Evolutionary conservation across 345 rosid genomes (phyloP).

Genomic region (Citrus australasica): DNA sequence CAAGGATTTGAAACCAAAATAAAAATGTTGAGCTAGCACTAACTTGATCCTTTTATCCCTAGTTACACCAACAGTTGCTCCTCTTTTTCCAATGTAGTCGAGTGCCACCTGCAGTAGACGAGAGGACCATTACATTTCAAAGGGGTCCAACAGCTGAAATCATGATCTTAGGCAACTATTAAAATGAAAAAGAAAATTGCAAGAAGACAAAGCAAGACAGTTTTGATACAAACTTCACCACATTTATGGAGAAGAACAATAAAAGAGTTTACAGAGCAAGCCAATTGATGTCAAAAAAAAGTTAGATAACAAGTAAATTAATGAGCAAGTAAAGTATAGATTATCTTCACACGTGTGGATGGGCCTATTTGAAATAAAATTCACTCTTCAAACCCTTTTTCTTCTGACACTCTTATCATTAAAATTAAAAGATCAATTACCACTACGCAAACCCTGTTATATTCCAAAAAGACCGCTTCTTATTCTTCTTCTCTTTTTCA

Average conservation of each 20-base stretch:
- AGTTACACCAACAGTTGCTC: constrained; percentile 94
- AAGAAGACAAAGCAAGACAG: not conserved
- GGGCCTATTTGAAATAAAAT: too few species aligned
- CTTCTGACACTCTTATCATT: too few species aligned
- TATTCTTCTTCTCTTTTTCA: too few species aligned
- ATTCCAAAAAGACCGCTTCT: too few species aligned
- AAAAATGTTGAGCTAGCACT: constrained; percentile 28
- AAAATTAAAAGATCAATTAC: too few species aligned
- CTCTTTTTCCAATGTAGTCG: constrained; percentile 96
- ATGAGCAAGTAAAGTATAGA: not conserved
- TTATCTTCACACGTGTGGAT: too few species aligned
- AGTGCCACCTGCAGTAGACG: constrained; percentile 75
- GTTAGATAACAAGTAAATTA: not conserved
- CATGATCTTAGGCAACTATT: not conserved
- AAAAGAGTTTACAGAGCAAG: not conserved
- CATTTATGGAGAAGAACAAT: not conserved
- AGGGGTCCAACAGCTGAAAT: not conserved
- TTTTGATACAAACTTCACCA: not conserved
- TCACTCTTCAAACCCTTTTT: too few species aligned
- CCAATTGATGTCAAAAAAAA: not conserved
- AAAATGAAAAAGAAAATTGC: not conserved
- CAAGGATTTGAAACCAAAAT: constrained; percentile 11
- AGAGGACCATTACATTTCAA: not conserved
- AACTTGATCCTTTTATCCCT: constrained; percentile 95
- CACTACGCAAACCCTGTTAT: too few species aligned